phyloP scores from a whole-genome alignment of 257 asterid species.

The Rubia yunnanensis region DNA sequence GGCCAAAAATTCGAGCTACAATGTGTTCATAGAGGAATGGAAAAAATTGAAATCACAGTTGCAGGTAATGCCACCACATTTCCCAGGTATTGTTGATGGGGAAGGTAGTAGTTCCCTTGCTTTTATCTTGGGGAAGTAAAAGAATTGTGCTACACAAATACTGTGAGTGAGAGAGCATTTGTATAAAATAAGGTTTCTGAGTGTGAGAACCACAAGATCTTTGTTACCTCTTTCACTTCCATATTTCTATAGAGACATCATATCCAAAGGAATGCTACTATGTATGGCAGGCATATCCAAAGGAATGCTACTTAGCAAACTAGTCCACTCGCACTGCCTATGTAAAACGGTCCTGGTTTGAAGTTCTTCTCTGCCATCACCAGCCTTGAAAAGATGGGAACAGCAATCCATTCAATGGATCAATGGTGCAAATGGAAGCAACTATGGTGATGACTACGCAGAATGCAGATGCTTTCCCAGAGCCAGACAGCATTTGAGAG shows the following conservation, averaged over 20 bases:
- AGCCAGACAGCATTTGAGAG: conserved; percentile 43
- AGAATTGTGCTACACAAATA: background rate
- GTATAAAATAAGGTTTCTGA: background rate
- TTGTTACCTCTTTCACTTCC: background rate
- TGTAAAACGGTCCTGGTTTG: conserved; percentile 35
- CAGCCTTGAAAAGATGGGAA: conserved; percentile 34
- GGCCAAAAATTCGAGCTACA: conserved; percentile 72
- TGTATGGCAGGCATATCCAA: conserved; percentile 36
- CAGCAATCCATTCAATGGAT: conserved; percentile 36
- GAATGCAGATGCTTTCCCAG: conserved; percentile 27
- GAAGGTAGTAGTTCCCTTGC: conserved; percentile 22
- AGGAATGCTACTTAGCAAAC: conserved; percentile 33
- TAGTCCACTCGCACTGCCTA: conserved; percentile 32
- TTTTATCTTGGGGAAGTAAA: conserved; percentile 15
- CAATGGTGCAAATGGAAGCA: conserved; percentile 38
- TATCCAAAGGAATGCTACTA: conserved; percentile 29
- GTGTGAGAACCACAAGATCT: background rate
- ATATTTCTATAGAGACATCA: conserved; percentile 11
- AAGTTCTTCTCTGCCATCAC: conserved; percentile 29
- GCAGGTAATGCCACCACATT: conserved; percentile 33
- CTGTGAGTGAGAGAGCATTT: background rate
- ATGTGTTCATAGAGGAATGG: conserved; percentile 54
- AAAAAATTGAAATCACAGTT: conserved; percentile 36
- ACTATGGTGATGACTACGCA: conserved; percentile 34
- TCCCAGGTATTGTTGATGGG: conserved; percentile 32